Evolutionary conservation across 495 filamentous ascomycete genomes (phyloP), one percentile per base, ranked within the genome.

Genomic region (Annulohypoxylon stygium): DNA sequence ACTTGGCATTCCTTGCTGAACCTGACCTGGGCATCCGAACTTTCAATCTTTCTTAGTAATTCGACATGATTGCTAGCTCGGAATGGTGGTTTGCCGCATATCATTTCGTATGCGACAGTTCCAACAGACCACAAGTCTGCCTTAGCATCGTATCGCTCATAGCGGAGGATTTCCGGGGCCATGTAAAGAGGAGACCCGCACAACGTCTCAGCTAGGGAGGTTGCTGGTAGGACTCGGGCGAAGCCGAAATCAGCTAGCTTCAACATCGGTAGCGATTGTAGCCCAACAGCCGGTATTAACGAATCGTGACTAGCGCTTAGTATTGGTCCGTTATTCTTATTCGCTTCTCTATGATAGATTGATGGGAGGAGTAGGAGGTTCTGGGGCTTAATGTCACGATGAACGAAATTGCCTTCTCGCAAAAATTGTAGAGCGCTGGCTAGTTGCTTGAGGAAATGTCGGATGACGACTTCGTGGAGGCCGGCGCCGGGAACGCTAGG

Each of bases 151-250:
- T 99, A 99, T 78, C 94, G 95, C 78, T 99, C 95, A 74, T 98
- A 99, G 47, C 95, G 90, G 47, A 99, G 88, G 67, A 99, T 99
- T 81, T 99, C 96, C 2, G 96, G 96, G 1, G 96, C 96, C 96
- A 99, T 99, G 81, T 99, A 99, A 25, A 99, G 86, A 12, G 96
- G 96, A n/a, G 96, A 99, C 36, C 96, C 96, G 79, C 96, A 99
- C 5, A 99, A 86, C 2, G 96, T 99, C 78, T 99, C 96, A 7
- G 96, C 96, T 48, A 99, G 84, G 1, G 95, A 93, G 0, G 95
- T 95, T 9, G 91, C 87, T 6, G 95, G 95, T 53, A 99, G 83
- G 50, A 95, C 93, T 55, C 96, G 90, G 60, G 96, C 96, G 77
- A 99, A 99, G 2, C 96, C 96, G 73, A 99, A 99, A 82, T 99